These are phyloP conservation scores for Trametes elegans DNA, from an alignment of 768 basidiomycete genomes.

Conservation along the genomic window DNA sequence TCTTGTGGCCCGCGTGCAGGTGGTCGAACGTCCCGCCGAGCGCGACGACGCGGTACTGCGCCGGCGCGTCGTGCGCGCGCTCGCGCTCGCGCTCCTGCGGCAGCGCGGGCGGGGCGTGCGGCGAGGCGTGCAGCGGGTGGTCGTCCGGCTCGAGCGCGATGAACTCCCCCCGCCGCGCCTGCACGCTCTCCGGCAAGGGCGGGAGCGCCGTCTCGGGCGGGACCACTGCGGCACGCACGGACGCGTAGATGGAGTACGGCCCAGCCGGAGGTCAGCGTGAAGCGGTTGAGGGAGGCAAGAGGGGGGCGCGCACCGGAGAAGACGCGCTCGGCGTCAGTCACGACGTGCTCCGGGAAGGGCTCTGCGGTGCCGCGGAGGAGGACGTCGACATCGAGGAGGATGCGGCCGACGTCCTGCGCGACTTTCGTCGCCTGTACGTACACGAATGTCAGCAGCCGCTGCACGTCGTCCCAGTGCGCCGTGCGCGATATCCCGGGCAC, in stretches of 20 bases:
- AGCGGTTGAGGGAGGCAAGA: constrained; percentile 11
- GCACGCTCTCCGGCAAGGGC: neutral
- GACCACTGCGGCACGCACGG: neutral
- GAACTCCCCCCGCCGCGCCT: neutral
- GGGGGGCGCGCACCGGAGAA: constrained; percentile 20
- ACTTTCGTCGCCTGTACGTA: constrained; percentile 85
- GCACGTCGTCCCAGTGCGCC: constrained; percentile 61
- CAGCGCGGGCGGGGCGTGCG: constrained; percentile 3
- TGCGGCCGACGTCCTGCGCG: constrained; percentile 62
- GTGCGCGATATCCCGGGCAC: constrained; percentile 37
- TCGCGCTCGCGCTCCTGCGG: no score
- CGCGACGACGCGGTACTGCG: constrained; percentile 64
- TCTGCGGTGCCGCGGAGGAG: constrained; percentile 59
- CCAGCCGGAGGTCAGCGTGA: no score
- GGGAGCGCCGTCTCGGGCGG: constrained; percentile 9
- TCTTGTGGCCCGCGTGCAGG: constrained; percentile 95
- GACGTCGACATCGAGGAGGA: constrained; percentile 78
- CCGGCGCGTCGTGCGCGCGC: constrained; percentile 26
- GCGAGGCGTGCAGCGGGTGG: constrained; percentile 10
- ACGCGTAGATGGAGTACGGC: no score
- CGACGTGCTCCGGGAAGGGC: constrained; percentile 38
- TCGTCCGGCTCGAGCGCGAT: constrained; percentile 21
- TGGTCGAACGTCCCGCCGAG: constrained; percentile 98
- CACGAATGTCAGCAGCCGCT: constrained; percentile 74
- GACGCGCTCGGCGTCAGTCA: constrained; percentile 34